Percentiles rank a stretch among this genome's conserved stretches.
Evolutionary conservation across 257 asterid species (phyloP).

Genomic region (Forsythia suspensa): DNA sequence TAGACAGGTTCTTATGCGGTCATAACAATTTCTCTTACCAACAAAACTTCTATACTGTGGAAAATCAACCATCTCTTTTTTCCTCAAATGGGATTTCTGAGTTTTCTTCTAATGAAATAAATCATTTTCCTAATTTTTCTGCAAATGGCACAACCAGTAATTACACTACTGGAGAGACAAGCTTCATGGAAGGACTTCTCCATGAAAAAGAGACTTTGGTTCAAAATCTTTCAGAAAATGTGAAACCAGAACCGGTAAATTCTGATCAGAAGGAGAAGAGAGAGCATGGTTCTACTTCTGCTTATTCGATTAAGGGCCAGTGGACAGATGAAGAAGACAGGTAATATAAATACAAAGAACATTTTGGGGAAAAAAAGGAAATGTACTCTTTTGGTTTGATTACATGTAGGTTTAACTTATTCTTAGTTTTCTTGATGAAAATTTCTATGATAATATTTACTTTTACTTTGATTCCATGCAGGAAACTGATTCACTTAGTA

Average conservation of each 20-base stretch:
- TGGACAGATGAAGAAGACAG: constrained; percentile 80
- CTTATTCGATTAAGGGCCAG: constrained; percentile 55
- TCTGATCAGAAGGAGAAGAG: constrained; percentile 7
- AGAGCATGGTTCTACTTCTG: constrained; percentile 22
- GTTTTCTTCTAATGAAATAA: background rate
- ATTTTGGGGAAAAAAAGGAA: no score
- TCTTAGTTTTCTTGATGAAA: background rate
- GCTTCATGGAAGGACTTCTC: constrained; percentile 13
- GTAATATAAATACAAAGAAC: constrained; percentile 23
- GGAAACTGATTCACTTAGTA: constrained; percentile 51
- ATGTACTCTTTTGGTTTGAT: background rate
- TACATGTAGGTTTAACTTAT: background rate
- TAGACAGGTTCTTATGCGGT: constrained; percentile 39
- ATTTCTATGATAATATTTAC: background rate
- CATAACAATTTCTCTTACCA: constrained; percentile 25
- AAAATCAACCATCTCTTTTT: constrained; percentile 8
- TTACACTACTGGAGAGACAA: constrained; percentile 10
- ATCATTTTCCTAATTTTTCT: background rate
- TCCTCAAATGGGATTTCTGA: background rate
- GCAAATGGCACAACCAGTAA: background rate
- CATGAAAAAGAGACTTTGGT: background rate
- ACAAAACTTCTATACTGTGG: constrained; percentile 11
- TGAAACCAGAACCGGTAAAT: background rate
- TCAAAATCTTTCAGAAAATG: background rate
- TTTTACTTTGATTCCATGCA: constrained; percentile 19